Percentiles rank a stretch among this genome's conserved stretches.
phyloP scores from a whole-genome alignment of 2,329 filamentous ascomycete genomes.

The Ceratocystis papillata region DNA sequence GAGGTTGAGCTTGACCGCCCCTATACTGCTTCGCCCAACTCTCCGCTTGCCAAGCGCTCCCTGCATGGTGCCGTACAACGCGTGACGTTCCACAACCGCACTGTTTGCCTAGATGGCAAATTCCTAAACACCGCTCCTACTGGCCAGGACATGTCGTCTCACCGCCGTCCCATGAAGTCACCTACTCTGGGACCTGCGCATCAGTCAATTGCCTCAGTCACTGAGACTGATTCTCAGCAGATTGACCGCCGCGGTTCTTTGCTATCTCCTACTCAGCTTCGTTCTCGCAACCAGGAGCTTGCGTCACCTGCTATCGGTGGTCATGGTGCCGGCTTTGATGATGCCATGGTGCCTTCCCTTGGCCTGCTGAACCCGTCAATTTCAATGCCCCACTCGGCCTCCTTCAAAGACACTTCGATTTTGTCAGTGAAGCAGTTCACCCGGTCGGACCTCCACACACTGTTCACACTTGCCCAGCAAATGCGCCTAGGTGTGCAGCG shows the following conservation, averaged over 20 bases:
- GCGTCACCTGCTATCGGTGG: slow-evolving; percentile 8
- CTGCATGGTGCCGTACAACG: slow-evolving; percentile 62
- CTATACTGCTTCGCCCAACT: slow-evolving; percentile 35
- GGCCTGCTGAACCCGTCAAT: slow-evolving; percentile 19
- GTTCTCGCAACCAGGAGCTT: slow-evolving; percentile 22
- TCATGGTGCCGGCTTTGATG: slow-evolving; percentile 17
- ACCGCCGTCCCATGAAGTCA: slow-evolving; percentile 46
- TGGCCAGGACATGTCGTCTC: slow-evolving; percentile 67
- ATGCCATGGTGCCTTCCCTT: slow-evolving; percentile 19
- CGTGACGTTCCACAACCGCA: slow-evolving; percentile 64
- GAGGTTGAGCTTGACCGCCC: slow-evolving; percentile 64
- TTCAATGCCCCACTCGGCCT: slow-evolving; percentile 35
- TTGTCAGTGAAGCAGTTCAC: slow-evolving; percentile 86
- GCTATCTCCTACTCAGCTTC: slow-evolving; percentile 25
- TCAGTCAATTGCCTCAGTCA: slow-evolving; percentile 19
- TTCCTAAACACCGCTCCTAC: slow-evolving; percentile 42
- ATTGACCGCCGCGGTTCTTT: slow-evolving; percentile 30
- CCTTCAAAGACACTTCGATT: slow-evolving; percentile 83
- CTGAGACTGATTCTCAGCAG: slow-evolving; percentile 21
- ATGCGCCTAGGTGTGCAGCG: slow-evolving; percentile 93
- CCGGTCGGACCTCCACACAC: slow-evolving; percentile 74
- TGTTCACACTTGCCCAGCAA: slow-evolving; percentile 95
- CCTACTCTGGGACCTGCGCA: slow-evolving; percentile 44
- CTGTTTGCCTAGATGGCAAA: slow-evolving; percentile 63
- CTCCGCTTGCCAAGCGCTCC: slow-evolving; percentile 58